phyloP scores from a whole-genome alignment of 768 basidiomycete genomes.

The Amanita thiersii region DNA sequence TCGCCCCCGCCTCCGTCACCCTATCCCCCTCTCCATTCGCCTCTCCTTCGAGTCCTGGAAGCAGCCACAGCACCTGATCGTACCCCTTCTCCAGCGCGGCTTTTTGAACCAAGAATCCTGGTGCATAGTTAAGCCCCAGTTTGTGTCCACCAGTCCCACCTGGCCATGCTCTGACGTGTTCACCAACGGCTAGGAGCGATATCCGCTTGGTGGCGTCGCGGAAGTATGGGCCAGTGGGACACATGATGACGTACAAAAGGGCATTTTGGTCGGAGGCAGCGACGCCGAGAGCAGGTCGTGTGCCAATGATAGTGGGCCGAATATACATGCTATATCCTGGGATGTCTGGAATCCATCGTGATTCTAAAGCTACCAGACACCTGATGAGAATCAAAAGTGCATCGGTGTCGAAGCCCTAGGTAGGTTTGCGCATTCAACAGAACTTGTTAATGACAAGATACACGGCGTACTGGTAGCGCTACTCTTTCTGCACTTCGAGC shows the following conservation, averaged over 20 bases:
- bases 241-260: conserved; percentile 65
- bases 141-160: conserved; percentile 77
- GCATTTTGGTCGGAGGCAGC: conserved; percentile 68
- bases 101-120: conserved; percentile 56
- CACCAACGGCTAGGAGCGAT: conserved; percentile 31
- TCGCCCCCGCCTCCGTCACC: conserved; percentile 59
- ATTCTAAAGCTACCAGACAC: conserved; percentile 60
- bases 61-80: conserved; percentile 73
- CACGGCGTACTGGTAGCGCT: conserved; percentile 53
- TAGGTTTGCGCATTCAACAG: background rate
- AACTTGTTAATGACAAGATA: background rate
- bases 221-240: conserved; percentile 74
- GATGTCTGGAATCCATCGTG: conserved; percentile 75
- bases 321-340: conserved; percentile 82
- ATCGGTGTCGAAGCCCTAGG: conserved; percentile 62
- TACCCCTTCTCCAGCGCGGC: conserved; percentile 61
- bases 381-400: conserved; percentile 68
- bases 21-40: conserved; percentile 36
- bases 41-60: conserved; percentile 14
- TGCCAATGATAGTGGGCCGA: conserved; percentile 68
- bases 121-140: conserved; percentile 60
- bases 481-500: conserved; percentile 59
- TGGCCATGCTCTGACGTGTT: conserved; percentile 39
- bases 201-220: conserved; percentile 51
- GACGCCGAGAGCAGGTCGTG: conserved; percentile 47